Conservation (phyloP, 345 rosid species). For the thale cress (Arabidopsis thaliana) region DNA sequence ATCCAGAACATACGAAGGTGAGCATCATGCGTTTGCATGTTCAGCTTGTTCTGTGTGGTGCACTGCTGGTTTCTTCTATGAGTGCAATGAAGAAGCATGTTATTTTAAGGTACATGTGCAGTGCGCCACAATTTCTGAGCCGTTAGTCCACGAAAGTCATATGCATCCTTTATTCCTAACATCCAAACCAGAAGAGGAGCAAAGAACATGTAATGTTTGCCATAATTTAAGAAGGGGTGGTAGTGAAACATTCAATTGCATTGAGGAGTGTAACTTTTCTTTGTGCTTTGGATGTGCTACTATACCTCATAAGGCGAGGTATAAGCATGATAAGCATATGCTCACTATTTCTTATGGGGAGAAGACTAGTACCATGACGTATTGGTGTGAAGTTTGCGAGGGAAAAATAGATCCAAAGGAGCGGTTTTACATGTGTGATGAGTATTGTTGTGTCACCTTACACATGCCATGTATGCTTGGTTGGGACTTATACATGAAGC, state of each 20-base stretch:
- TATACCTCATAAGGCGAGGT: not conserved
- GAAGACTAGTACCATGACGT: not conserved
- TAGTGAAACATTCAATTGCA: constrained; percentile 8
- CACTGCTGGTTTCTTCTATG: no score
- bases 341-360: constrained; percentile 7
- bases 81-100: no score
- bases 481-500: not conserved
- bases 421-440: not conserved
- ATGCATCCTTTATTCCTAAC: constrained; percentile 8
- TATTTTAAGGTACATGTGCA: not conserved
- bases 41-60: no score
- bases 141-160: not conserved
- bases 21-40: no score
- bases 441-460: constrained; percentile 16
- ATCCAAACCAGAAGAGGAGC: not conserved
- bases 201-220: no score
- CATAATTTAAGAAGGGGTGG: no score
- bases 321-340: constrained; percentile 18
- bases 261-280: not conserved
- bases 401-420: accelerated
- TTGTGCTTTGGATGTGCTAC: not conserved
- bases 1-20: no score
- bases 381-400: constrained; percentile 22
- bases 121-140: not conserved
- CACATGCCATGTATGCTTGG: constrained; percentile 1